Conservation (phyloP, 768 basidiomycete species). For the Lentinula aciculospora region DNA sequence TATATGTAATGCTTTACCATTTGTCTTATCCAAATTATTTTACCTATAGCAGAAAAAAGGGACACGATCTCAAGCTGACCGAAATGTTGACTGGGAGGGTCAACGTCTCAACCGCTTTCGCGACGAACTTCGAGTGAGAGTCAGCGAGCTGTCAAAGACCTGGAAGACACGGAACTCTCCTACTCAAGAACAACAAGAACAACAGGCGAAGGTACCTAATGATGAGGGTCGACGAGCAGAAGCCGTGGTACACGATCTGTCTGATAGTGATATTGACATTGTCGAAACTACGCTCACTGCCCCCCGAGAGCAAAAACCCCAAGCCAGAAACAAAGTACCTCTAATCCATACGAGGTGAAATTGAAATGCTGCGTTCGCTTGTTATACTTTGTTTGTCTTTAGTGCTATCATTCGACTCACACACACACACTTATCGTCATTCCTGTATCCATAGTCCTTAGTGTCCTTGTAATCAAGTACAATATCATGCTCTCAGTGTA, state of each 20-base stretch:
- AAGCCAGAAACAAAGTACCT: not conserved
- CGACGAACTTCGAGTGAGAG: conserved; percentile 34
- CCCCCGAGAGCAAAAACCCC: not conserved
- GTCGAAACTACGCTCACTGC: conserved; percentile 3
- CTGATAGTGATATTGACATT: conserved; percentile 24
- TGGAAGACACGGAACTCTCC: conserved; percentile 44
- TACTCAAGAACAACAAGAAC: conserved; percentile 30
- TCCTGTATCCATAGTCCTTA: not conserved
- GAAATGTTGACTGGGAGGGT: conserved; percentile 49
- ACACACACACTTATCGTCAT: not conserved
- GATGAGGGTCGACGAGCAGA: conserved; percentile 8
- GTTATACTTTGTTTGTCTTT: not conserved
- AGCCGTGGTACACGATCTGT: conserved; percentile 5
- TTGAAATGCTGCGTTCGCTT: not conserved
- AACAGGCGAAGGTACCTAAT: conserved; percentile 26
- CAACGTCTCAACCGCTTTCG: conserved; percentile 41
- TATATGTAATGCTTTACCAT: conserved; percentile 21
- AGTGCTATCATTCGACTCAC: not conserved
- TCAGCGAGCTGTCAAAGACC: conserved; percentile 41
- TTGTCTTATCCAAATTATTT: not conserved
- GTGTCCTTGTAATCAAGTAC: not conserved
- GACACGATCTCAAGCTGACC: conserved; percentile 27
- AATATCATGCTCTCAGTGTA: not conserved
- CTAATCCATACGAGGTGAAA: not conserved
- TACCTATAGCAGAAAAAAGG: conserved; percentile 19